Evolutionary conservation across 257 asterid genomes (phyloP).

Genomic region (Jaltomata sinuosa): DNA sequence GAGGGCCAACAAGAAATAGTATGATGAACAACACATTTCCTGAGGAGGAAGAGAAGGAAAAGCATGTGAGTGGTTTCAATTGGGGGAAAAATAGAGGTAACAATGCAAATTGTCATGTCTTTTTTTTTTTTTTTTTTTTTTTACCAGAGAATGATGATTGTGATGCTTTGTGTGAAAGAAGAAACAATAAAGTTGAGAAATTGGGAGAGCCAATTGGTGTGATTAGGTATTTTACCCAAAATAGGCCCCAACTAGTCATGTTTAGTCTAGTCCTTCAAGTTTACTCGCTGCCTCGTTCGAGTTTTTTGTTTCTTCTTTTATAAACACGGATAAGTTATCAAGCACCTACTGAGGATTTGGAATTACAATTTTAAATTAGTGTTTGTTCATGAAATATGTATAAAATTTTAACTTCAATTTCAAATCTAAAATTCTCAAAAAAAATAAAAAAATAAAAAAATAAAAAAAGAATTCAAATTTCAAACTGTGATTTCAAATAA

Average conservation of each 20-base stretch:
- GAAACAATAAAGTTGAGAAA: not conserved
- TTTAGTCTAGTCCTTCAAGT: not conserved
- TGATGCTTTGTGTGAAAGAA: not conserved
- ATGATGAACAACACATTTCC: conserved; percentile 24
- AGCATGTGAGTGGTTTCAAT: conserved; percentile 8
- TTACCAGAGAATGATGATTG: not conserved
- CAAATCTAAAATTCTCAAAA: no score
- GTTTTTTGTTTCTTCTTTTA: no score
- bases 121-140: not conserved
- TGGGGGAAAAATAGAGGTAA: not conserved
- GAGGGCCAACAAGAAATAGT: conserved; percentile 12
- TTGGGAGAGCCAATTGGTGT: not conserved
- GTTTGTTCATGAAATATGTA: no score
- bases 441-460: no score
- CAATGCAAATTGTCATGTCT: not conserved
- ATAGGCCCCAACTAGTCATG: not conserved
- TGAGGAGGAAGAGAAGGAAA: conserved; percentile 8
- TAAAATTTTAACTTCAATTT: no score
- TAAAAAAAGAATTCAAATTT: no score
- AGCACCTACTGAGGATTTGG: no score
- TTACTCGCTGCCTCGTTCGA: no score
- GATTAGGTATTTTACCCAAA: not conserved
- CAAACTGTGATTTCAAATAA: no score
- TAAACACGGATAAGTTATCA: no score
- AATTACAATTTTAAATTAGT: no score